Conservation (phyloP, 306 rosid genomes). For the Ziziphus jujuba region DNA sequence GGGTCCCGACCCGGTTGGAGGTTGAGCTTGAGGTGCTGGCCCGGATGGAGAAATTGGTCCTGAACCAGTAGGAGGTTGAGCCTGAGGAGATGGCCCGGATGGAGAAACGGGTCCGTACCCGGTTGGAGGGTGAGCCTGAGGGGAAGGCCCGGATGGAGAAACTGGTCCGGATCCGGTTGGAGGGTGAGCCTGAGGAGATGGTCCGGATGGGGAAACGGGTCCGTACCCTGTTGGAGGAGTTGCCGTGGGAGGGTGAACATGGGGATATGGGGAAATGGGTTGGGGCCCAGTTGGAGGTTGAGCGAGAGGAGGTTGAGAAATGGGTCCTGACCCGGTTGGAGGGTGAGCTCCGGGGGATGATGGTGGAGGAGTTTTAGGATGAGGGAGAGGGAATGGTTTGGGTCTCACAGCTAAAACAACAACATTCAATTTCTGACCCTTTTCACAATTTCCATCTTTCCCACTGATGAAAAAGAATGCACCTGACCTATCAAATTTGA, state of each 20-base stretch:
- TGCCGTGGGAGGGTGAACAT: not conserved
- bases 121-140: not conserved
- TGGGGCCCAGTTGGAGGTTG: too few species aligned
- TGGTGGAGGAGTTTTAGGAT: too few species aligned
- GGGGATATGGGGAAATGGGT: slow-evolving; percentile 2
- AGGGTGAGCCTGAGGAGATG: slow-evolving; percentile 15
- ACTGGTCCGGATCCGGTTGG: too few species aligned
- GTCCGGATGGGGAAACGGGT: slow-evolving; percentile 1
- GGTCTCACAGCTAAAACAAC: slow-evolving; percentile 54
- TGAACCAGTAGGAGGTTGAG: not conserved
- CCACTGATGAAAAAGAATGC: slow-evolving; percentile 77
- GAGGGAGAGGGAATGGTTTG: not conserved
- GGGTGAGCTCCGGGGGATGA: slow-evolving; percentile 8
- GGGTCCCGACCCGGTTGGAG: too few species aligned
- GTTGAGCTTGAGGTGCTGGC: slow-evolving; percentile 1
- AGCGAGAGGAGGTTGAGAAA: not conserved
- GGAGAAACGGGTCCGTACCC: not conserved
- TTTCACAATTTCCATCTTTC: slow-evolving; percentile 45
- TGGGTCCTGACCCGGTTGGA: slow-evolving; percentile 2
- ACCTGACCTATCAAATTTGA: slow-evolving; percentile 58
- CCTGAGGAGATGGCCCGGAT: not conserved
- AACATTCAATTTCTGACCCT: slow-evolving; percentile 67
- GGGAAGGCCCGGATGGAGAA: not conserved
- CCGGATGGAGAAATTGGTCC: not conserved
- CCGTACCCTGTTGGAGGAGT: not conserved